These are phyloP conservation scores for Candida ponderosae DNA, from an alignment of 805 yeast species.

Conservation along the genomic window DNA sequence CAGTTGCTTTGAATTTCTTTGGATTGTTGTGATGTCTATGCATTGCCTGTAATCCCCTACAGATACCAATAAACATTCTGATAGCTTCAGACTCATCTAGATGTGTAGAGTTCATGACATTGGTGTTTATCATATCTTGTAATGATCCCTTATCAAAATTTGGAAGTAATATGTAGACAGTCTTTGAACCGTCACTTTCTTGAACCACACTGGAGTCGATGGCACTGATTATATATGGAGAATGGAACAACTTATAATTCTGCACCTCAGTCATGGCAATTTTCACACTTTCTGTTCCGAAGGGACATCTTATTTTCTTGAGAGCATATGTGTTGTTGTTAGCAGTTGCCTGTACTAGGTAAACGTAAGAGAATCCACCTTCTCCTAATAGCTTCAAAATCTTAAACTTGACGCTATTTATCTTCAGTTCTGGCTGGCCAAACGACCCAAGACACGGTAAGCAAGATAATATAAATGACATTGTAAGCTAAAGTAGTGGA, in stretches of 20 bases:
- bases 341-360: constrained; percentile 50
- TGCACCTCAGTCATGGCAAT: constrained; percentile 73
- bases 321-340: constrained; percentile 55
- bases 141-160: constrained; percentile 65
- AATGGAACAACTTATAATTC: constrained; percentile 60
- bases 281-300: constrained; percentile 69
- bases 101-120: constrained; percentile 44
- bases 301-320: constrained; percentile 83
- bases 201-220: constrained; percentile 66
- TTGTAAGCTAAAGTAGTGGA: constrained; percentile 1
- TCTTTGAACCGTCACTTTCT: constrained; percentile 73
- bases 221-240: constrained; percentile 60
- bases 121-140: constrained; percentile 69
- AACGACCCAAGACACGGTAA: constrained; percentile 20
- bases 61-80: constrained; percentile 55
- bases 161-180: constrained; percentile 75
- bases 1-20: neutral
- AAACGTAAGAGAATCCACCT: constrained; percentile 85
- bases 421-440: constrained; percentile 44
- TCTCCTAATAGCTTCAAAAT: constrained; percentile 76
- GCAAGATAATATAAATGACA: constrained; percentile 9
- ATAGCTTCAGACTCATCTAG: constrained; percentile 61
- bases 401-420: constrained; percentile 55
- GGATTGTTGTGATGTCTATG: constrained; percentile 32
- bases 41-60: constrained; percentile 69